Base-by-base conservation (phyloP, 129 eudicot species). In the Flaveria sonorensis region DNA sequence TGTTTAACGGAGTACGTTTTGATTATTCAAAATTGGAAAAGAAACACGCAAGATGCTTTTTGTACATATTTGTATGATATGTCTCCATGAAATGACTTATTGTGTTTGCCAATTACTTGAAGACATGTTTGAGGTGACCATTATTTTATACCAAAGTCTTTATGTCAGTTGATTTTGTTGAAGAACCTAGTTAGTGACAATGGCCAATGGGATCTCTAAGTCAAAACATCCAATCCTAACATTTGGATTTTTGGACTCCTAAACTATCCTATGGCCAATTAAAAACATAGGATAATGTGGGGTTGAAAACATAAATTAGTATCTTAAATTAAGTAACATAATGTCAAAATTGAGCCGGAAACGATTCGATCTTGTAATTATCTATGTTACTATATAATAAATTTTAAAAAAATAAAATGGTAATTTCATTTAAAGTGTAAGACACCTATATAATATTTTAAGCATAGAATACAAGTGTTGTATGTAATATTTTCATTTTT, bases 201-300 rank as follows among this genome's bases (percentile, higher is more conserved):
- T 55, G 57, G 68, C 65, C 65, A 59, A 10, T 59, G 23, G 64
- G 42, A 73, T 73, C 10, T 40, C 42, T 42, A 57, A 73, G 77
- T 73, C 77, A 73, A 73, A 40, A 57, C 23, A 73, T 73, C 56
- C 39, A 8, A 57, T 57, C 69, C 77, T 57, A 23, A 42, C 39
- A 28, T 71, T 71, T 71, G 47, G 26, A 71, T 50, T 52, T 71
- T 51, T 71, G 45, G 69, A 12, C 15, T 73, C 42, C 39, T 68
- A 18, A 59, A 3, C 13, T 30, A 21, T 10, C 32, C 16, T 10
- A 23, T 57, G 64, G 64, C 64, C 64, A 57, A 21, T 21, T 7
- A 56, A 56, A 30, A 30, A 30, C 36, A 30, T 30, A 30, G 36
- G 36, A 30, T 30, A 30, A 30, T 30, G 36, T 30, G 36, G 36